These are phyloP conservation scores for Eragrostis nindensis DNA, from an alignment of 176 grass and related monocot genomes.

Conservation along the genomic window DNA sequence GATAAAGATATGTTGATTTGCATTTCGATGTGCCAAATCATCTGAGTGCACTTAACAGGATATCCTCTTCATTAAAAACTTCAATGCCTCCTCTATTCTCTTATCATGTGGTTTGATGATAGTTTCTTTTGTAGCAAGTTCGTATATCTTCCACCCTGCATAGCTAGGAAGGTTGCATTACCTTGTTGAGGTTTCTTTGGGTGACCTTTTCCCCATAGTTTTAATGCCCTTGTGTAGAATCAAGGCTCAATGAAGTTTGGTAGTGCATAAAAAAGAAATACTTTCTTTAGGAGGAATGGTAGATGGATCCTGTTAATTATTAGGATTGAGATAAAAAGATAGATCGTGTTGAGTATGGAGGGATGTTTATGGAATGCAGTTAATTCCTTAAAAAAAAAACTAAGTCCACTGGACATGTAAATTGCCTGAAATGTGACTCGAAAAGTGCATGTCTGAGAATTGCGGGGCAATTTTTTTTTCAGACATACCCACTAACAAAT, in stretches of 20 bases:
- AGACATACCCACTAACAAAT: no score
- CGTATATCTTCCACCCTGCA: background rate
- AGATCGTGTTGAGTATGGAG: no score
- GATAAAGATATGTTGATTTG: constrained; percentile 1
- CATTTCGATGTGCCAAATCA: constrained; percentile 1
- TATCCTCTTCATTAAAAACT: background rate
- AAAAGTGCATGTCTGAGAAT: background rate
- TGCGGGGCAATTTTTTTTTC: background rate
- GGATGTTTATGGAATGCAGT: no score
- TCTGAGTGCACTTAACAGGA: background rate
- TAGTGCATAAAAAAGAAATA: no score
- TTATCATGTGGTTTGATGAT: background rate
- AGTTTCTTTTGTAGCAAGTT: background rate
- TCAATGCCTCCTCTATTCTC: no score
- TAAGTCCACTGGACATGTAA: background rate
- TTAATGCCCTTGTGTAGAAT: background rate
- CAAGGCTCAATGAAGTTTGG: background rate
- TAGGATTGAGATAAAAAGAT: no score
- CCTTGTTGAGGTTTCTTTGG: background rate
- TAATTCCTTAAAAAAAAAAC: background rate
- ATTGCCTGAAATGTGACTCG: background rate
- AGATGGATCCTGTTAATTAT: no score
- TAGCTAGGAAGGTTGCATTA: constrained; percentile 1
- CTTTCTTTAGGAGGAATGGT: no score
- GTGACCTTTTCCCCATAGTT: background rate